These are phyloP conservation scores for Penicillium taxi DNA, from an alignment of 495 filamentous ascomycete genomes.

Conservation along the genomic window DNA sequence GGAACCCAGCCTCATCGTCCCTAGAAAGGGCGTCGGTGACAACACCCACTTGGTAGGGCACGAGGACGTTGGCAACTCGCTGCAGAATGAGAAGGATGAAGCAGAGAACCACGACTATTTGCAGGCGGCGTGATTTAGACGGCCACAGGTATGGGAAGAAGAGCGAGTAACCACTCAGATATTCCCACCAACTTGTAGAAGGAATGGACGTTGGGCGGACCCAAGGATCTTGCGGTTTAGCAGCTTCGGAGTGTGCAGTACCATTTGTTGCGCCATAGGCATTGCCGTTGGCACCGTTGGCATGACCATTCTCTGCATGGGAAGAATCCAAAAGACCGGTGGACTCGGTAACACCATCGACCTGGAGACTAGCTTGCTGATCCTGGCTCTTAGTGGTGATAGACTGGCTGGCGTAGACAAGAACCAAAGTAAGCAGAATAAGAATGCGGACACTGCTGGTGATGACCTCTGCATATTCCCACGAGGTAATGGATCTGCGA, in stretches of 20 bases:
- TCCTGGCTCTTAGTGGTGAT: conserved; percentile 26
- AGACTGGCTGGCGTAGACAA: conserved; percentile 51
- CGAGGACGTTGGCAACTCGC: conserved; percentile 68
- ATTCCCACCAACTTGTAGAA: conserved; percentile 80
- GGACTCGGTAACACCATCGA: conserved; percentile 43
- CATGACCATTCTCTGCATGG: conserved; percentile 33
- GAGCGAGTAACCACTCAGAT: conserved; percentile 76
- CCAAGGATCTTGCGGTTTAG: conserved; percentile 49
- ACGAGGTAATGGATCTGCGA: conserved; percentile 47
- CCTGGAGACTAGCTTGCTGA: conserved; percentile 19
- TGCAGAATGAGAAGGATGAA: conserved; percentile 65
- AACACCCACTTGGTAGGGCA: conserved; percentile 64
- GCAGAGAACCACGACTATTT: conserved; percentile 66
- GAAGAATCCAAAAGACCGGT: conserved; percentile 43
- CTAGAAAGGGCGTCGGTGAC: conserved; percentile 62
- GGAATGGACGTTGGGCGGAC: conserved; percentile 57
- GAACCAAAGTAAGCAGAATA: conserved; percentile 48
- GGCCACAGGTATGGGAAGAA: conserved; percentile 94
- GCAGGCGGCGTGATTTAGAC: conserved; percentile 57
- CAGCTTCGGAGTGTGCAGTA: conserved; percentile 25
- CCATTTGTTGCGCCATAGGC: conserved; percentile 45
- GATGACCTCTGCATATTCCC: conserved; percentile 57
- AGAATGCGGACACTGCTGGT: conserved; percentile 53
- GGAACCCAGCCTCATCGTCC: conserved; percentile 36
- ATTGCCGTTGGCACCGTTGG: conserved; percentile 35